Evolutionary conservation across 2,329 filamentous ascomycete genomes (phyloP).

Genomic region (Venturia asperata): DNA sequence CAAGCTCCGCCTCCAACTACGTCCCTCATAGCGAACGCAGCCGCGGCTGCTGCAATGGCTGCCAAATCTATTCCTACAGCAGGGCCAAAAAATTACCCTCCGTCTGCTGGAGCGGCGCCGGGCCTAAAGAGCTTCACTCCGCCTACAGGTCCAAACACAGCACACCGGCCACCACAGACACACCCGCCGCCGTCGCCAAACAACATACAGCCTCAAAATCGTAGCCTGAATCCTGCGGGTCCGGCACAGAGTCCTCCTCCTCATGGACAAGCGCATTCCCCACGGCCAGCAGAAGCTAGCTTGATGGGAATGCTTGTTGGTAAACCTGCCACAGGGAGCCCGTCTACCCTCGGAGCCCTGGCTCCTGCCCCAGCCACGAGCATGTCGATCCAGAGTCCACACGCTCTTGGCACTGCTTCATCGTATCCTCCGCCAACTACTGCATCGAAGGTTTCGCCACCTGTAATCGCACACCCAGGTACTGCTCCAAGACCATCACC

Average conservation of each 20-base stretch:
- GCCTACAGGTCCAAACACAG: not conserved
- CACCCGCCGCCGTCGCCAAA: not conserved
- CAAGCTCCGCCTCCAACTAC: conserved; percentile 4
- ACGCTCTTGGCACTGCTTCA: not conserved
- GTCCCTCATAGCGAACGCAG: not conserved
- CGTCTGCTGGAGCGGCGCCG: not conserved
- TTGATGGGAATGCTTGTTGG: conserved; percentile 17
- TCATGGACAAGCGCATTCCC: not conserved
- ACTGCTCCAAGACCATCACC: not conserved
- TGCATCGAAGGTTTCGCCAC: not conserved
- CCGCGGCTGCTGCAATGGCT: conserved; percentile 3
- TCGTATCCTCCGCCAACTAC: not conserved
- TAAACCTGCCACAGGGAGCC: not conserved
- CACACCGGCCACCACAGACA: conserved; percentile 6
- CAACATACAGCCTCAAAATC: not conserved
- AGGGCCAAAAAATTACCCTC: not conserved
- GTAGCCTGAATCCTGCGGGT: conserved; percentile 2
- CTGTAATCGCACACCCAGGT: not conserved
- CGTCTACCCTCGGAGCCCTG: not conserved
- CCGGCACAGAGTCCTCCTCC: not conserved
- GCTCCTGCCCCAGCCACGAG: not conserved
- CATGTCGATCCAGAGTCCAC: not conserved
- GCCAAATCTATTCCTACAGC: conserved; percentile 4
- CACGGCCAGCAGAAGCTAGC: conserved; percentile 13
- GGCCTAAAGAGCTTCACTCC: conserved; percentile 4